These are phyloP conservation scores for Suhomyces wounanorum DNA, from an alignment of 1,139 yeast species.

Conservation along the genomic window DNA sequence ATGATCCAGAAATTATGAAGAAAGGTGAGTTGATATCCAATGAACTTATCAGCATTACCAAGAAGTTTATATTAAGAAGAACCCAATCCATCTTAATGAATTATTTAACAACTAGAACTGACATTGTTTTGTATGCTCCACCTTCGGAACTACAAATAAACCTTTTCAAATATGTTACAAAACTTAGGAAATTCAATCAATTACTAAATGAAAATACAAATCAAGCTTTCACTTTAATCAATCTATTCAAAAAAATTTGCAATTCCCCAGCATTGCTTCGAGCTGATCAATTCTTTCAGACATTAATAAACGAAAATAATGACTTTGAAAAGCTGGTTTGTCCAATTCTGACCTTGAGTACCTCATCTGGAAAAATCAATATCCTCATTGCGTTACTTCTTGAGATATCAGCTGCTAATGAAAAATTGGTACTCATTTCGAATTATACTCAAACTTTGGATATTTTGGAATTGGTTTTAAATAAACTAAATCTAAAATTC, in stretches of 20 bases:
- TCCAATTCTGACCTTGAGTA: conserved; percentile 7
- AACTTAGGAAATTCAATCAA: conserved; percentile 40
- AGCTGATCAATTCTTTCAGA: conserved; percentile 38
- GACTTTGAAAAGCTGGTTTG: conserved; percentile 17
- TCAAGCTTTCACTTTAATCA: conserved; percentile 68
- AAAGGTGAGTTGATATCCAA: conserved; percentile 64
- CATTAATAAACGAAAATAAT: conserved; percentile 18
- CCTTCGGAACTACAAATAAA: conserved; percentile 66
- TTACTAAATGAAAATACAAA: conserved; percentile 27
- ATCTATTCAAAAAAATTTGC: conserved; percentile 76
- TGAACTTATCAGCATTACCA: conserved; percentile 63
- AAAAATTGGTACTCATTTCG: conserved; percentile 84
- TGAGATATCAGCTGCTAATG: conserved; percentile 48
- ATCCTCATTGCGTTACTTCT: conserved; percentile 55
- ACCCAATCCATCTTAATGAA: conserved; percentile 61
- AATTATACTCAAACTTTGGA: conserved; percentile 89
- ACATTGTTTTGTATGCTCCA: conserved; percentile 72
- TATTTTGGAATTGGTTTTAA: conserved; percentile 61
- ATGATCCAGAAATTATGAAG: conserved; percentile 47
- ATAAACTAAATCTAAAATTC: conserved; percentile 51
- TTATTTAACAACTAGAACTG: conserved; percentile 77
- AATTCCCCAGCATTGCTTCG: conserved; percentile 71
- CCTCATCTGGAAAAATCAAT: conserved; percentile 56
- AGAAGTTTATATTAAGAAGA: conserved; percentile 71
- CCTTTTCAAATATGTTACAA: conserved; percentile 54